phyloP scores from a whole-genome alignment of 1,284 basidiomycete species.

The Stereum hirsutum region DNA sequence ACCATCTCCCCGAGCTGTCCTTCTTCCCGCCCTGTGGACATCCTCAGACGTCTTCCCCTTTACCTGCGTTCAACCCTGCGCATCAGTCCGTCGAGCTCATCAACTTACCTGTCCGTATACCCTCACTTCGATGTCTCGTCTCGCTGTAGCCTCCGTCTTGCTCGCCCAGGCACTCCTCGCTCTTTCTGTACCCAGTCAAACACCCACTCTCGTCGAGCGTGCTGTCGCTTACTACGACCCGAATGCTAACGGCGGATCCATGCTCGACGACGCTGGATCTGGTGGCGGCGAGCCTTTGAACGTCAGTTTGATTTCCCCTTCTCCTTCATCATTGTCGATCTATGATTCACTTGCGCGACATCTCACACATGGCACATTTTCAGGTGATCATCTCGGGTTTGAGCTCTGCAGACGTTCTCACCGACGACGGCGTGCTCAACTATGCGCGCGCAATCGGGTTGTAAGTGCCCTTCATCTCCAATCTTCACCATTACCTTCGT shows the following conservation, averaged over 20 bases:
- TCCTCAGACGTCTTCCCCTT: neutral
- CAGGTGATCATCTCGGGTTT: constrained; percentile 51
- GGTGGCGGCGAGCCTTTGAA: constrained; percentile 65
- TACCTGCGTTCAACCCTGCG: no score
- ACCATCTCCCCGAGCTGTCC: neutral
- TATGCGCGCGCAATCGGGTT: constrained; percentile 59
- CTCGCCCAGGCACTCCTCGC: constrained; percentile 1
- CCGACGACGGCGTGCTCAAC: constrained; percentile 48
- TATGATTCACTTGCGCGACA: constrained; percentile 12
- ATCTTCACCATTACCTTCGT: no score
- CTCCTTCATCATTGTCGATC: no score
- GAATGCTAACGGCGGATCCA: constrained; percentile 35
- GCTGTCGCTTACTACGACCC: constrained; percentile 36
- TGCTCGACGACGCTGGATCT: constrained; percentile 37
- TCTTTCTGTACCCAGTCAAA: neutral
- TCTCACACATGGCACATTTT: constrained; percentile 27
- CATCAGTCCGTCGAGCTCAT: neutral
- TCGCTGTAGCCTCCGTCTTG: constrained; percentile 8
- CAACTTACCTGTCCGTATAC: neutral
- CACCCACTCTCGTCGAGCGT: neutral
- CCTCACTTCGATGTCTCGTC: constrained; percentile 6
- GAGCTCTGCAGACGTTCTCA: constrained; percentile 62
- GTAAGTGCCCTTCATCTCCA: constrained; percentile 24
- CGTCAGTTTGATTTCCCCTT: constrained; percentile 22
- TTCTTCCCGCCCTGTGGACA: neutral